Base-by-base conservation (phyloP, 345 rosid genomes). In the Microthlaspi erraticum region DNA sequence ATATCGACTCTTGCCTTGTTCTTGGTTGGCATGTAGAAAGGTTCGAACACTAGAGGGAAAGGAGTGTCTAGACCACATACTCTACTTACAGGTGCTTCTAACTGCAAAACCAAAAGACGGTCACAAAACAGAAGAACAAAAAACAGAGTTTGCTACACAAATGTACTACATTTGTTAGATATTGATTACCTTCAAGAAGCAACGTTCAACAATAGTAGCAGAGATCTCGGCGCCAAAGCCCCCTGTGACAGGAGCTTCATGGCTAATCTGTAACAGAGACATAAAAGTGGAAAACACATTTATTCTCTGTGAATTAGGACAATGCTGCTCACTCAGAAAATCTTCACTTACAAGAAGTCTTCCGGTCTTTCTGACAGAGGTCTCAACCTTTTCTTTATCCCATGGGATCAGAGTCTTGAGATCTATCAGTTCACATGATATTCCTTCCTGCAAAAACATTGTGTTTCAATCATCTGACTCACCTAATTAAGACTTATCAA, bases 201-300 rank as follows among this genome's bases (percentile, higher is more conserved):
- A 88, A 58, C 88, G 82, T 56, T 92, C 96, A n/a, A 92, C 64
- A 16, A 89, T 83, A 29, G 95, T 82, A 34, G 94, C 92, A 29
- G 96, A 79, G 66, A 89, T 92, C 81, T 92, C 94, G 37, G 96
- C 96, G 8, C 98, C 98, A 74, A 89, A 89, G 38, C 96, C 98
- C 81, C 98, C 92, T 5, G 91, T 92, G 3, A 88, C 80, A 0
- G 94, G 96, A 74, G 94, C 94, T 77, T 89, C 96, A 68, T 88
- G 94, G 76, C 94, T 88, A 72, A 89, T 79, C 96, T 89, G 76
- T 79, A 78, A 41, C 51, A 6, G 61, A 19, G 34, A 37, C 51
- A 70, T 14, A 9, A 42, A 36, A 26, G 29, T 26, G 29, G 29
- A 26, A 7, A 34, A 59, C 10, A 37, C 20, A 39, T 18, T 67